Percentiles rank a stretch among this genome's conserved stretches.
These are phyloP conservation scores for Copromyces sp. DNA, from an alignment of 495 filamentous ascomycete species.

Conservation along the genomic window DNA sequence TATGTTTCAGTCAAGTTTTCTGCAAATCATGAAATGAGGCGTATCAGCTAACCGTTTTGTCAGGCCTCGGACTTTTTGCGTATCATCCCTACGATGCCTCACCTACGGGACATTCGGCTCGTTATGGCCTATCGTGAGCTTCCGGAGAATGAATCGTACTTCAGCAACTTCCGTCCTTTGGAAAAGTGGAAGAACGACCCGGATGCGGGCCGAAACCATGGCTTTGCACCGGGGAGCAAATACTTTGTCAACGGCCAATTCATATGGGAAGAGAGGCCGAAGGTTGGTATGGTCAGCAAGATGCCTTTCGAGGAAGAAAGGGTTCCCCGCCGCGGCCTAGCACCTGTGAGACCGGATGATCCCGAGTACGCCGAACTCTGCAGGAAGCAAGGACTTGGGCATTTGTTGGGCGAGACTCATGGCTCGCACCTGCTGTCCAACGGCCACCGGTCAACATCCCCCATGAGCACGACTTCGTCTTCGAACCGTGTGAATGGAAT, in stretches of 20 bases:
- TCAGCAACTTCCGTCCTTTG: constrained; percentile 23
- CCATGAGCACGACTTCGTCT: constrained; percentile 11
- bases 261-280: constrained; percentile 30
- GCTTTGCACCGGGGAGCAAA: constrained; percentile 36
- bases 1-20: constrained; percentile 22
- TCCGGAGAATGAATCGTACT: constrained; percentile 31
- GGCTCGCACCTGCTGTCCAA: constrained; percentile 20
- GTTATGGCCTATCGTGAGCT: constrained; percentile 43
- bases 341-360: constrained; percentile 34
- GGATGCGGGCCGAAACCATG: constrained; percentile 26
- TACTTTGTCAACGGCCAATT: constrained; percentile 38
- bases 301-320: constrained; percentile 37
- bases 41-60: constrained; percentile 15
- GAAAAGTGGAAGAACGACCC: constrained; percentile 46
- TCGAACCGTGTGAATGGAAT: background rate
- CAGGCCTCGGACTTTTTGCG: constrained; percentile 67
- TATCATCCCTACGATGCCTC: constrained; percentile 57
- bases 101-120: constrained; percentile 53
- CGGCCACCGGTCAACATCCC: constrained; percentile 23
- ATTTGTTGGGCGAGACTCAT: constrained; percentile 21
- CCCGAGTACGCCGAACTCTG: constrained; percentile 35
- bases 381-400: constrained; percentile 34
- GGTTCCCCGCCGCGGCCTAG: constrained; percentile 36
- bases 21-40: background rate
- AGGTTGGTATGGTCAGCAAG: constrained; percentile 25